A percentile compares a stretch with the other conserved stretches of the same genome.
These are phyloP conservation scores for Clonostachys sp. DNA, from an alignment of 2,329 filamentous ascomycete species.

Conservation along the genomic window DNA sequence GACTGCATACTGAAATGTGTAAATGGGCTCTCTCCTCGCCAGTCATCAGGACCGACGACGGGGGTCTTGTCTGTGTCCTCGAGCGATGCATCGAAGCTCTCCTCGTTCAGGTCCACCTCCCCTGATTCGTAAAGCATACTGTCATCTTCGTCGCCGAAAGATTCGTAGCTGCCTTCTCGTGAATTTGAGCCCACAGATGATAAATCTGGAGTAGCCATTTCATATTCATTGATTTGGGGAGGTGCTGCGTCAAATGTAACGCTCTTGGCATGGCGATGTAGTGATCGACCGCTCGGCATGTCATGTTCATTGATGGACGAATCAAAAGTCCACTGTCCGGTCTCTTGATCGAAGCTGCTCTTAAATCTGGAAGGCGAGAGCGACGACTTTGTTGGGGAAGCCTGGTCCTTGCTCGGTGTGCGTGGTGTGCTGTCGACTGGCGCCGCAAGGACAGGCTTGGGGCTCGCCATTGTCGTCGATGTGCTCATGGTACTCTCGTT, in stretches of 20 bases:
- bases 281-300: constrained; percentile 59
- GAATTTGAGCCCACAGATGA: constrained; percentile 88
- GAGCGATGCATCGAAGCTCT: constrained; percentile 92
- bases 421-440: constrained; percentile 16
- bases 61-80: constrained; percentile 97
- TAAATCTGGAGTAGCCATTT: constrained; percentile 95
- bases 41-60: constrained; percentile 95
- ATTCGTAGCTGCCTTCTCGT: constrained; percentile 89
- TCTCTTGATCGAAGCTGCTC: constrained; percentile 65
- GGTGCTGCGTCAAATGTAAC: constrained; percentile 95
- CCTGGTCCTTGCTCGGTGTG: constrained; percentile 63
- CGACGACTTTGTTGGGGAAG: constrained; percentile 86
- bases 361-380: constrained; percentile 66
- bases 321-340: constrained; percentile 64
- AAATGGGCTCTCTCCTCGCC: constrained; percentile 68
- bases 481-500: constrained; percentile 48
- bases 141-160: constrained; percentile 68
- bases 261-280: constrained; percentile 88
- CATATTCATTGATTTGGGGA: constrained; percentile 94
- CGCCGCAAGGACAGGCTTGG: constrained; percentile 7
- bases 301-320: constrained; percentile 53
- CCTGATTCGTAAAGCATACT: constrained; percentile 53
- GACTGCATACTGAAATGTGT: constrained; percentile 15
- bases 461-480: constrained; percentile 24
- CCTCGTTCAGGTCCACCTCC: constrained; percentile 48